Evolutionary conservation across 352 stramenopile genomes (phyloP), one percentile per base, ranked within the genome.

Genomic region (Globisporangium paddicum): DNA sequence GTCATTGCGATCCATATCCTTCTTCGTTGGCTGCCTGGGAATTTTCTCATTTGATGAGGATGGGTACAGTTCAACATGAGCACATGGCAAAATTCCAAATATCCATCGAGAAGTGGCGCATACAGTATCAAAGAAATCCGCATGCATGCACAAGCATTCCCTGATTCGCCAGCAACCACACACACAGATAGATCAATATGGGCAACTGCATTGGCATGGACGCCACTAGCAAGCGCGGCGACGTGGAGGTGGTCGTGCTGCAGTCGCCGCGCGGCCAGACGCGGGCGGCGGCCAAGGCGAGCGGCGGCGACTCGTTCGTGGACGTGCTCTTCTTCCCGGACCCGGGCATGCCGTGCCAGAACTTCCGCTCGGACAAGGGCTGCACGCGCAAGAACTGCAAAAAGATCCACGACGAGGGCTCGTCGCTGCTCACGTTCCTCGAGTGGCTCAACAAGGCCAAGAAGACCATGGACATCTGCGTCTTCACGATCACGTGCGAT

Each of bases 311-410:
- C 67, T 86, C 79, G 69, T 87, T 86, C 58, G 69, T 85, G 41
- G 79, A 89, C 46, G 79, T 82, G 55, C 58, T 89, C 42, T 89
- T 89, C 72, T 89, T 89, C 63, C 79, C 79, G n/a, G 79, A 89
- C 56, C 46, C 60, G 3, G 66, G 52, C 30, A 79, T 89, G 71
- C 79, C 79, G 4, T 89, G 79, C 72, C 78, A 74, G 55, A 75
- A 77, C 35, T 79, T 81, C 50, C 63, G 73, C 26, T 76, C 67
- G 35, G 61, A 47, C 46, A 67, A 78, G 40, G 59, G 67, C 53
- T 89, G 79, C 66, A 86, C 65, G 44, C 76, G 71, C 55, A 89
- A 89, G 58, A 77, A 78, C 58, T 89, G 79, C 69, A 78, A 77
- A 61, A 73, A 68, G 48, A 80, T 82, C 59, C 79, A 89, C 67